Conservation (phyloP, 73 alveolate genomes). For the Diophrys appendiculata region DNA sequence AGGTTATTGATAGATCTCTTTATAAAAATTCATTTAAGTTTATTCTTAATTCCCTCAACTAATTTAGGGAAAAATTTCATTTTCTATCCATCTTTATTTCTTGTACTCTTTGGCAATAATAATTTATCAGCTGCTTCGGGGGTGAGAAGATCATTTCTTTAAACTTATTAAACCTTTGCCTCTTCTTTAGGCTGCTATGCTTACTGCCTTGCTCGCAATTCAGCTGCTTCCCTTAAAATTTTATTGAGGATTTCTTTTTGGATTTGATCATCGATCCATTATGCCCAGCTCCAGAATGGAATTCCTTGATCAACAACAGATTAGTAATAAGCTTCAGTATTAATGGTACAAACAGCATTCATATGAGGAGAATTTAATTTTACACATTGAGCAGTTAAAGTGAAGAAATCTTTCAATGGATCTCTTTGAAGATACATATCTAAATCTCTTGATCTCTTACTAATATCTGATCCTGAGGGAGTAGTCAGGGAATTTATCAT, state of each 20-base stretch:
- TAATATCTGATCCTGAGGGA: not conserved
- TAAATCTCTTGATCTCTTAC: not conserved
- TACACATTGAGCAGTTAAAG: constrained; percentile 32
- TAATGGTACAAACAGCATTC: constrained; percentile 25
- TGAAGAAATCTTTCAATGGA: constrained; percentile 41
- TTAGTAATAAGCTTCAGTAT: constrained; percentile 18
- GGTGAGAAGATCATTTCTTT: no score
- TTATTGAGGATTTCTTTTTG: constrained; percentile 15
- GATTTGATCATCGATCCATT: constrained; percentile 35
- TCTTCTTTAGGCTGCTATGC: no score
- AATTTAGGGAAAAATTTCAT: no score
- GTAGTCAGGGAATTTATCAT: not conserved
- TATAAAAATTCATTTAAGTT: no score
- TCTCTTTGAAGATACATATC: not conserved
- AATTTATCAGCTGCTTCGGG: no score
- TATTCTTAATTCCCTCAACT: no score
- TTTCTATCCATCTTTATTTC: no score
- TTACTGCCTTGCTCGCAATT: no score
- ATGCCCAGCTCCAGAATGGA: constrained; percentile 24
- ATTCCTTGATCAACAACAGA: not conserved
- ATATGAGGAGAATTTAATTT: constrained; percentile 38
- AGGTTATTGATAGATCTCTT: no score
- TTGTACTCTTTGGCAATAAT: no score
- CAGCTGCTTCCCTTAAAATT: constrained; percentile 19
- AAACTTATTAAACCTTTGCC: no score